Evolutionary conservation across 768 basidiomycete species (phyloP).

Genomic region (Ramaria rubella): DNA sequence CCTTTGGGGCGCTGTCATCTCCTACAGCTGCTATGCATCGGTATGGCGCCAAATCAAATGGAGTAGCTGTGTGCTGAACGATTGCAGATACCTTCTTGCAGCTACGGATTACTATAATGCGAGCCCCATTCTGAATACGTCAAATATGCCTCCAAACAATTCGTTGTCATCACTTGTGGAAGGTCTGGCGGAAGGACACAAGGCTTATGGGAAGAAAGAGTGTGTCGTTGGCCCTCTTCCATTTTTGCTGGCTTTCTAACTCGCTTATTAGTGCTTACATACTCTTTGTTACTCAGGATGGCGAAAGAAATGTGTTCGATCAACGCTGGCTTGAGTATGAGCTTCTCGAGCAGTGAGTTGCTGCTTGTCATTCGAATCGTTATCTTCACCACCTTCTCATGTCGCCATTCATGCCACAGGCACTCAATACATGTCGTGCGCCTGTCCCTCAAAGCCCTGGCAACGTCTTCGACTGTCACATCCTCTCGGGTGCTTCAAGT

Average conservation of each 20-base stretch:
- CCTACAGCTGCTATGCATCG: slow-evolving; percentile 65
- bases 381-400: background rate
- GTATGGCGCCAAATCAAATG: slow-evolving; percentile 30
- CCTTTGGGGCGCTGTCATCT: slow-evolving; percentile 78
- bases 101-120: slow-evolving; percentile 61
- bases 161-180: slow-evolving; percentile 61
- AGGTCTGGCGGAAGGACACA: slow-evolving; percentile 77
- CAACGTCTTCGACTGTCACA: slow-evolving; percentile 48
- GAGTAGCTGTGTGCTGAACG: background rate
- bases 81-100: slow-evolving; percentile 54
- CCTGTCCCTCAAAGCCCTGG: slow-evolving; percentile 69
- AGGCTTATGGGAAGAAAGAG: slow-evolving; percentile 56
- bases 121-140: slow-evolving; percentile 44
- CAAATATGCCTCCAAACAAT: slow-evolving; percentile 67
- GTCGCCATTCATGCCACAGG: slow-evolving; percentile 30
- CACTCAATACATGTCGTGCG: slow-evolving; percentile 69
- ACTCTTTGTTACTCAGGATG: slow-evolving; percentile 83
- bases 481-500: slow-evolving; percentile 19
- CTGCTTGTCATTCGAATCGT: background rate
- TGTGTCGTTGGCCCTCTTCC: slow-evolving; percentile 25
- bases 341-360: slow-evolving; percentile 62
- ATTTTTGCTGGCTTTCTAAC: background rate
- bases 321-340: slow-evolving; percentile 87
- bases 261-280: slow-evolving; percentile 38
- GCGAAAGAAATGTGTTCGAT: slow-evolving; percentile 93